These are phyloP conservation scores for Coemansia sp. DNA, from an alignment of 192 early-diverging fungal genomes.

Conservation along the genomic window DNA sequence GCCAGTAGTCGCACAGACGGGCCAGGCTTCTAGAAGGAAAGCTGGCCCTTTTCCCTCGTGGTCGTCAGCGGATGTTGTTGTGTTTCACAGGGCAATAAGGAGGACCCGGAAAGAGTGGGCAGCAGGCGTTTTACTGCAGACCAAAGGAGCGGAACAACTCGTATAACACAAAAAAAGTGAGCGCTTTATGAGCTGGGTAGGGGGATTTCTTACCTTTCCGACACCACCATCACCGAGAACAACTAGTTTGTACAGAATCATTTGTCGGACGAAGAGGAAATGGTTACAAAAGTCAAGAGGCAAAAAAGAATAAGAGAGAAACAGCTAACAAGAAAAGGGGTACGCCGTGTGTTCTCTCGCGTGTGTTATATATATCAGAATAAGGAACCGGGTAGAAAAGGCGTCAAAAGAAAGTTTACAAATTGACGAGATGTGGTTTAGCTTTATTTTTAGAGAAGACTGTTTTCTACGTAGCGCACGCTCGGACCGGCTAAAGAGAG, in stretches of 20 bases:
- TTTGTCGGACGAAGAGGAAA: constrained; percentile 28
- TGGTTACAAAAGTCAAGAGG: constrained; percentile 8
- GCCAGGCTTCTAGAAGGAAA: background rate
- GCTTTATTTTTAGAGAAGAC: background rate
- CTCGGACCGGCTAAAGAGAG: background rate
- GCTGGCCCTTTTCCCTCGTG: background rate
- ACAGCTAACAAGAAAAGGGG: background rate
- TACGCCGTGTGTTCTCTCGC: background rate
- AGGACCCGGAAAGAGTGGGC: background rate
- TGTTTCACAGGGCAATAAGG: no score
- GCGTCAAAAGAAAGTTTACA: constrained; percentile 10
- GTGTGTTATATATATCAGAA: constrained; percentile 10
- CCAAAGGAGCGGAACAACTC: background rate
- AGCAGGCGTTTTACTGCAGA: background rate
- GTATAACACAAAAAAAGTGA: background rate
- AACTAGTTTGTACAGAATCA: constrained; percentile 97
- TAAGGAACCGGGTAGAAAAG: background rate
- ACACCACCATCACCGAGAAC: constrained; percentile 94
- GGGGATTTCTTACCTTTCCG: constrained; percentile 72
- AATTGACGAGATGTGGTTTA: constrained; percentile 2
- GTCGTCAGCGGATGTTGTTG: no score
- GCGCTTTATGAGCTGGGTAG: background rate
- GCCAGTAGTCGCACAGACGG: background rate
- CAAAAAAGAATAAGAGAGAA: background rate
- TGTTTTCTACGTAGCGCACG: constrained; percentile 4